Evolutionary conservation across 257 asterid genomes (phyloP), one percentile per base, ranked within the genome.

Genomic region (Petrea volubilis): DNA sequence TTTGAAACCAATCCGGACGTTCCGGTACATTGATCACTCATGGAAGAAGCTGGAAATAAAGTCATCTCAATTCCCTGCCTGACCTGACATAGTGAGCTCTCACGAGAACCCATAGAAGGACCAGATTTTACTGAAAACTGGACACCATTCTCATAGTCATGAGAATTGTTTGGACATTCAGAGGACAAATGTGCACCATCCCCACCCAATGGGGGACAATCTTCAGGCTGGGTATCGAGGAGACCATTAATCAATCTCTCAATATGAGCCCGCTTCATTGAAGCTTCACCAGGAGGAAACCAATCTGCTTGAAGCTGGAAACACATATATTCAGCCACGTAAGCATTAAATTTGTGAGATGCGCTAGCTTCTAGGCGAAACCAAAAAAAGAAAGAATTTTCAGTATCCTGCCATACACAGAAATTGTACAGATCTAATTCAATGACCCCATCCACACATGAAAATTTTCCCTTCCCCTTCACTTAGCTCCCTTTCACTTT

Each of bases 261-360:
- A 49, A 94, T 84, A 56, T 64, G 85, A 71, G 81, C 78, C 50
- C 99, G 85, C 77, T 91, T 94, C 60, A 85, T 46, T 17, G 90
- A 91, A 78, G 97, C 96, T 73, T 91, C 99, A 47, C 77, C 76
- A 20, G 95, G 83, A 25, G 89, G 96, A 74, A 94, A 94, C 99
- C 99, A 94, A 81, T 84, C 83, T 8, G 72, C 71, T 67, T 77
- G 84, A 59, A 88, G 96, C 96, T 86, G 95, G 44, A 83, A 81
- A 68, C 61, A 40, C 17, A 34, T 25, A 49, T 36, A 65, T 41
- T 21, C 17, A 25, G 68, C 47, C 70, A 66, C 27, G 69, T 60
- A 28, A 46, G 34, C 57, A 55, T 74, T 17, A 63, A 40, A 69
- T 24, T 71, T 52, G 12, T 46, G 53, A 62, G 18, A 74, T 21